phyloP scores from a whole-genome alignment of 106 monocot species.

The Platanthera guangdongensis region DNA sequence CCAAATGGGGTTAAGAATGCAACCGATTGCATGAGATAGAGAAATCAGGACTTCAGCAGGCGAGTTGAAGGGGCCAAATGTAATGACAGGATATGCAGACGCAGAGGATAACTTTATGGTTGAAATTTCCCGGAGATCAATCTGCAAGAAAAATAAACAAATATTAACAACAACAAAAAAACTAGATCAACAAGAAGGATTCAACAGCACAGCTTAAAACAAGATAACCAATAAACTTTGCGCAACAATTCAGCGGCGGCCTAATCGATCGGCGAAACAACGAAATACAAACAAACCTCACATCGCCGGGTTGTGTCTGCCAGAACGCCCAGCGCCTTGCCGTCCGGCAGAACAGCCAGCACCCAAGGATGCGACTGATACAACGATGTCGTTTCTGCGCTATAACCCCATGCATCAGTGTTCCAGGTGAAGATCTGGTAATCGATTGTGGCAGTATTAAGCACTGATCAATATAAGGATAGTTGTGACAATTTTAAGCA shows the following conservation, averaged over 20 bases:
- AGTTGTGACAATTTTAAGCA: neutral
- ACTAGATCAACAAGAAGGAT: neutral
- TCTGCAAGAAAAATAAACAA: slow-evolving; percentile 23
- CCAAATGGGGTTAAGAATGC: slow-evolving; percentile 1
- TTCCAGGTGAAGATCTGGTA: slow-evolving; percentile 92
- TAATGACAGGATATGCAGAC: slow-evolving; percentile 51
- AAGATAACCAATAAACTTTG: neutral
- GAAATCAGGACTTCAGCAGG: slow-evolving; percentile 49
- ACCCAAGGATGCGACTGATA: slow-evolving; percentile 99
- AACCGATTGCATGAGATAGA: slow-evolving; percentile 61
- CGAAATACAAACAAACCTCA: slow-evolving; percentile 38
- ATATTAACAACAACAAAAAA: neutral
- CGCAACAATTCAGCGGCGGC: too few species aligned
- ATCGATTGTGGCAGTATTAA: neutral
- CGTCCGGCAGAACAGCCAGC: slow-evolving; percentile 72
- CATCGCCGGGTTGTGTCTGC: slow-evolving; percentile 94
- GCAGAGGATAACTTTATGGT: slow-evolving; percentile 34
- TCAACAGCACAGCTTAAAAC: neutral
- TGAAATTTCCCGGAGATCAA: slow-evolving; percentile 49
- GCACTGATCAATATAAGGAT: neutral
- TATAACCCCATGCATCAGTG: slow-evolving; percentile 95
- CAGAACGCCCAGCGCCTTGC: slow-evolving; percentile 80
- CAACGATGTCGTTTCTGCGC: slow-evolving; percentile 78
- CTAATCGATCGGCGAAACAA: neutral
- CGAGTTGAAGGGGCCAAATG: slow-evolving; percentile 63